Percentiles rank a stretch among this genome's conserved stretches.
These are phyloP conservation scores for Globisporangium carolinianum DNA, from an alignment of 352 stramenopile genomes.

Conservation along the genomic window DNA sequence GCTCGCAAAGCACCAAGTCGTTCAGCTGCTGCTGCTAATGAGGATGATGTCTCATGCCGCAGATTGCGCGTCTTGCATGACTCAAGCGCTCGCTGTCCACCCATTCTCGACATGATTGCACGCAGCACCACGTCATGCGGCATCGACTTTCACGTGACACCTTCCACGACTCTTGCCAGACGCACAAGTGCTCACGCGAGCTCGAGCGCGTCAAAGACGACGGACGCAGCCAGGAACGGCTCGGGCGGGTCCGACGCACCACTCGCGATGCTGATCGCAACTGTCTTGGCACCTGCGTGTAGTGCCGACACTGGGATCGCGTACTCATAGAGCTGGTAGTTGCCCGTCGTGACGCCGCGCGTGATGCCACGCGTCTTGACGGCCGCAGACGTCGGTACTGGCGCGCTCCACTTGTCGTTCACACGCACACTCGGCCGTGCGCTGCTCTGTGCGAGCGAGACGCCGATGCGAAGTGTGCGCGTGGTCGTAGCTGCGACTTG, in stretches of 20 bases:
- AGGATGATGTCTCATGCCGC: too few relatives aligned
- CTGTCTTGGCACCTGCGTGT: conserved; percentile 25
- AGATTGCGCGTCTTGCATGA: too few relatives aligned
- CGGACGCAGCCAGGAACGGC: conserved; percentile 29
- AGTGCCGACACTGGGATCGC: conserved; percentile 30
- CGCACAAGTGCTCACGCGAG: conserved; percentile 3
- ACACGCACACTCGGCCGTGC: conserved; percentile 23
- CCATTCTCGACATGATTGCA: too few relatives aligned
- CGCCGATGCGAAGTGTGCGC: conserved; percentile 29
- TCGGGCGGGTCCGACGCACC: conserved; percentile 29
- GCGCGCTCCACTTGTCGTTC: conserved; percentile 35
- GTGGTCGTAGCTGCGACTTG: conserved; percentile 14
- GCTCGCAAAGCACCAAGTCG: too few relatives aligned
- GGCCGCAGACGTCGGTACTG: conserved; percentile 19
- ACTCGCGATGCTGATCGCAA: conserved; percentile 34
- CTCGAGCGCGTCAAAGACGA: conserved; percentile 48
- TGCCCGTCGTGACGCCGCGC: conserved; percentile 29
- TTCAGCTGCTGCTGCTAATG: too few relatives aligned
- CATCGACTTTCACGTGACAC: too few relatives aligned
- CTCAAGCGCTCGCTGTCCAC: too few relatives aligned
- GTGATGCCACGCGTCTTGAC: conserved; percentile 44
- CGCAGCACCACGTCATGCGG: too few relatives aligned
- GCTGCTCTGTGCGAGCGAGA: conserved; percentile 27
- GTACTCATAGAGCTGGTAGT: conserved; percentile 51
- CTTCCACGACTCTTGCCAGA: too few relatives aligned